Conservation (phyloP, 2,329 filamentous ascomycete species). For the Ophiostoma sp. region DNA sequence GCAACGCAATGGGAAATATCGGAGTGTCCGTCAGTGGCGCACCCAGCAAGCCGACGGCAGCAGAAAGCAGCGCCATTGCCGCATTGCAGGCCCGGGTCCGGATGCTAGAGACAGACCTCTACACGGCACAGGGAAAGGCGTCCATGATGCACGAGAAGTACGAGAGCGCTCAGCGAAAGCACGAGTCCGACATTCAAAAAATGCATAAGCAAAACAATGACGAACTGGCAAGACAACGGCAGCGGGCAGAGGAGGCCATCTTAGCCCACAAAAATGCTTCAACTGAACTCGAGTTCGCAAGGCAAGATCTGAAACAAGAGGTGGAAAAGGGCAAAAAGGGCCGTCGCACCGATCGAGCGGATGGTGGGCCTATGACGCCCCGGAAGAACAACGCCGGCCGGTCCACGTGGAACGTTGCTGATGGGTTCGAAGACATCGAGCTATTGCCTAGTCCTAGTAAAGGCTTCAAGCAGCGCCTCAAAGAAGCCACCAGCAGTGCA, state of each 20-base stretch:
- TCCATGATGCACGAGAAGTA: conserved; percentile 69
- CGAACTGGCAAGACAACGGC: conserved; percentile 57
- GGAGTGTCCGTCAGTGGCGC: not conserved
- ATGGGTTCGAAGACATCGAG: conserved; percentile 70
- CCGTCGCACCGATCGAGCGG: conserved; percentile 29
- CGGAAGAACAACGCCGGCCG: conserved; percentile 44
- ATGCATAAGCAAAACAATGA: conserved; percentile 61
- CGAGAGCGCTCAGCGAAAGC: conserved; percentile 55
- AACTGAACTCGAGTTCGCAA: conserved; percentile 67
- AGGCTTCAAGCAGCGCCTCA: conserved; percentile 38
- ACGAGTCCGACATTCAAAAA: conserved; percentile 55
- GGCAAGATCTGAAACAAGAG: conserved; percentile 64
- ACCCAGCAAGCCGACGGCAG: not conserved
- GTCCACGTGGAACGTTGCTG: conserved; percentile 55
- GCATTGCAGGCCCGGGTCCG: conserved; percentile 49
- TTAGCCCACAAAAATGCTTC: conserved; percentile 59
- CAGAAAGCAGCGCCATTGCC: conserved; percentile 29
- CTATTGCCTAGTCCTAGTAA: conserved; percentile 51
- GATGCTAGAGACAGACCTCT: conserved; percentile 51
- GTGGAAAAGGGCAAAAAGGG: conserved; percentile 38
- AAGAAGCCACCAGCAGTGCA: conserved; percentile 38
- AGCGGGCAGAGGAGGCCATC: conserved; percentile 57
- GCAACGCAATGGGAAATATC: not conserved
- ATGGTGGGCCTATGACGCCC: conserved; percentile 45
- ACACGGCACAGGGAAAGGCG: conserved; percentile 63